These are phyloP conservation scores for Ogataea haglerorum DNA, from an alignment of 805 yeast genomes.

Conservation along the genomic window DNA sequence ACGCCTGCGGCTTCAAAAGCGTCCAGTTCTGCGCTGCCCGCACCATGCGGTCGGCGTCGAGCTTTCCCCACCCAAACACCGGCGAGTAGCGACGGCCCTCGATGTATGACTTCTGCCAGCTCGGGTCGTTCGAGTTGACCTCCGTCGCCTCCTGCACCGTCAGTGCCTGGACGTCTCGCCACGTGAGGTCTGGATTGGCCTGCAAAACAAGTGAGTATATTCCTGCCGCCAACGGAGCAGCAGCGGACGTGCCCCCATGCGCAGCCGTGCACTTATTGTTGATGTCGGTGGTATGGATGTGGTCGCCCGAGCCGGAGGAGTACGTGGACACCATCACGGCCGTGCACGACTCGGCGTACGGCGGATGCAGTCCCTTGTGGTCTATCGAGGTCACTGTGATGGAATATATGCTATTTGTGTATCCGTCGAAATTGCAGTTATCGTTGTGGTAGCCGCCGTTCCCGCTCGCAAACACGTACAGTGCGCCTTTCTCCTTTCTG, in stretches of 20 bases:
- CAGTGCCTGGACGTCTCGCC: slow-evolving; percentile 94
- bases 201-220: slow-evolving; percentile 77
- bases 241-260: slow-evolving; percentile 98
- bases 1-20: slow-evolving; percentile 83
- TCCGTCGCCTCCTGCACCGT: slow-evolving; percentile 68
- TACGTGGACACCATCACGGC: slow-evolving; percentile 94
- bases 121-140: slow-evolving; percentile 61
- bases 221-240: slow-evolving; percentile 99
- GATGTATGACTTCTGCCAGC: slow-evolving; percentile 70
- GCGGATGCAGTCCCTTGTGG: slow-evolving; percentile 80
- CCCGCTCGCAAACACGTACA: slow-evolving; percentile 95
- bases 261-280: slow-evolving; percentile 60
- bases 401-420: slow-evolving; percentile 91
- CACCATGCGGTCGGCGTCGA: slow-evolving; percentile 78
- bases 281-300: slow-evolving; percentile 84
- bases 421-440: slow-evolving; percentile 95
- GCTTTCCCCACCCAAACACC: slow-evolving; percentile 85
- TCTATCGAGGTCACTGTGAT: slow-evolving; percentile 95
- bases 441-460: slow-evolving; percentile 84
- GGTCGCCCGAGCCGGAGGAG: slow-evolving; percentile 86
- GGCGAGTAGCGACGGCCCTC: slow-evolving; percentile 70
- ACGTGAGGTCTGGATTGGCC: slow-evolving; percentile 82
- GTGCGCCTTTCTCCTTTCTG: slow-evolving; percentile 72
- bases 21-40: slow-evolving; percentile 73
- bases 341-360: slow-evolving; percentile 87